phyloP scores from a whole-genome alignment of 2,329 filamentous ascomycete species.

The Sporothrix mexicana region DNA sequence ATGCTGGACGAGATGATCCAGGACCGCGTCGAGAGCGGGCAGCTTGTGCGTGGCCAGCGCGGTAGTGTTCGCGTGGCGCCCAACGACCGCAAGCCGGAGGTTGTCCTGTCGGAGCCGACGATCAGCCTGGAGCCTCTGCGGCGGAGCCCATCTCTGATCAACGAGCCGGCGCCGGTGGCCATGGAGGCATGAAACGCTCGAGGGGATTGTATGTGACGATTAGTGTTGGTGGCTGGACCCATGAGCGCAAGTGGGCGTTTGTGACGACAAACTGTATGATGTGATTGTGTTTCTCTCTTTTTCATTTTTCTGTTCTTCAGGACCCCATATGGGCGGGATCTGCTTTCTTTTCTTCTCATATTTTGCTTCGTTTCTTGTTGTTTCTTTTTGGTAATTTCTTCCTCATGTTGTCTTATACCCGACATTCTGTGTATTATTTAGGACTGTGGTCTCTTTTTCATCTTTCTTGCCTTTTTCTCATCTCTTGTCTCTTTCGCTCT shows the following conservation, averaged over 20 bases:
- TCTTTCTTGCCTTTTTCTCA: conserved; percentile 12
- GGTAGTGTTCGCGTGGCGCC: conserved; percentile 68
- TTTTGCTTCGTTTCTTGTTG: conserved; percentile 37
- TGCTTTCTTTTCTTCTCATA: conserved; percentile 39
- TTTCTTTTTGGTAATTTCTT: conserved; percentile 34
- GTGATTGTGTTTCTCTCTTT: conserved; percentile 31
- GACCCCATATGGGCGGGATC: background rate
- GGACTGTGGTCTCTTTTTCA: conserved; percentile 2
- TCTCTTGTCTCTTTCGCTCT: conserved; percentile 39
- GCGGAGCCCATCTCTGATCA: conserved; percentile 40
- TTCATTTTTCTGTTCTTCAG: conserved; percentile 31
- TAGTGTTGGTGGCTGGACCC: background rate
- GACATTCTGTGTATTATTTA: conserved; percentile 41
- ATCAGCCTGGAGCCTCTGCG: conserved; percentile 38
- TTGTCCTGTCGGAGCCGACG: conserved; percentile 17
- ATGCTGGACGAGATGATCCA: conserved; percentile 98
- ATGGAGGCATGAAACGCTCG: conserved; percentile 41
- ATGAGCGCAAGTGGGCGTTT: conserved; percentile 19
- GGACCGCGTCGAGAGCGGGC: conserved; percentile 78
- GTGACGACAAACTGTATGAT: conserved; percentile 27
- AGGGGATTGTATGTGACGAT: too few relatives aligned
- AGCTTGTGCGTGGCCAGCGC: conserved; percentile 68
- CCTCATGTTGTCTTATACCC: conserved; percentile 42
- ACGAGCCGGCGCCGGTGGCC: conserved; percentile 41
- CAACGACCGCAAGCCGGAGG: conserved; percentile 50